Conservation (phyloP, 192 early-diverging fungal genomes). For the Coemansia sp. region DNA sequence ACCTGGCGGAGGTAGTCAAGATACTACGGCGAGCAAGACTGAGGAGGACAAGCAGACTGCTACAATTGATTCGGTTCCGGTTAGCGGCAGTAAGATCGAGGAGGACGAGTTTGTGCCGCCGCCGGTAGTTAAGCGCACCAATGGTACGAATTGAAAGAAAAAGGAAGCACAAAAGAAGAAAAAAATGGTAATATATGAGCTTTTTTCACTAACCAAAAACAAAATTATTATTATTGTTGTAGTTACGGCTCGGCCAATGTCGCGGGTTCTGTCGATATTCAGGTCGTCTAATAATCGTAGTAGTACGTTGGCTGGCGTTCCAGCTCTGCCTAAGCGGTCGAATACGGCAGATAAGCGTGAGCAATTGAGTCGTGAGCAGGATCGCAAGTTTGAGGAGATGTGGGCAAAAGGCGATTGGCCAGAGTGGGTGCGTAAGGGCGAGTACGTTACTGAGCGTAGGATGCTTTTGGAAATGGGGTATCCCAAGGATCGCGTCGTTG, state of each 20-base stretch:
- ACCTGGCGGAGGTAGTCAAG: conserved; percentile 8
- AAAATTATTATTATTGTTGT: conserved; percentile 7
- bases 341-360: conserved; percentile 34
- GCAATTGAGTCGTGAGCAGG: conserved; percentile 35
- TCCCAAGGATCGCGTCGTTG: conserved; percentile 52
- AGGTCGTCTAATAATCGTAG: conserved; percentile 30
- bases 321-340: conserved; percentile 18
- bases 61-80: background rate
- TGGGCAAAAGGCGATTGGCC: conserved; percentile 52
- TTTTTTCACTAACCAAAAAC: conserved; percentile 3
- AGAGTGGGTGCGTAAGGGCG: conserved; percentile 47
- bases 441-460: conserved; percentile 34
- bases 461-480: conserved; percentile 56
- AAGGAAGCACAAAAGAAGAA: background rate
- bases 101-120: conserved; percentile 48
- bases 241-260: conserved; percentile 53
- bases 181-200: conserved; percentile 4
- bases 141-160: conserved; percentile 33
- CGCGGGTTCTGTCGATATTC: conserved; percentile 53
- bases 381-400: conserved; percentile 47
- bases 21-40: conserved; percentile 1
- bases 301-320: background rate
- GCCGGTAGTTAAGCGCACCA: conserved; percentile 52
- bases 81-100: conserved; percentile 4
- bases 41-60: background rate